Percentiles rank a stretch among this genome's conserved stretches.
Conservation (phyloP, 1,284 basidiomycete species). For the Trichosporon sp. region DNA sequence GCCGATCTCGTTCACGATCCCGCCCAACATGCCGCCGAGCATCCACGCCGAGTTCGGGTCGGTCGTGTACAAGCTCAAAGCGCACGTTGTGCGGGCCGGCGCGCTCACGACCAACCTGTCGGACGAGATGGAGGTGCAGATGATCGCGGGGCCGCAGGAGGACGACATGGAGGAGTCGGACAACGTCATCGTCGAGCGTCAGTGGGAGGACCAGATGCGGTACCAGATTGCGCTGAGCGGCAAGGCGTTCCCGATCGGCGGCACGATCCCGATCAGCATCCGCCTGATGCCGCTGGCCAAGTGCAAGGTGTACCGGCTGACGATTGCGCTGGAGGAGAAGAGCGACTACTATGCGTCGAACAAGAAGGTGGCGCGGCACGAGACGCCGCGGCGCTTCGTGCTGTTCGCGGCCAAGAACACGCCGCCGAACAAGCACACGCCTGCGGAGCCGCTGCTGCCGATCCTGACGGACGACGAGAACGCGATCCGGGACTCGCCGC, state of each 20-base stretch:
- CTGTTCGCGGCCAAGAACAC: constrained; percentile 64
- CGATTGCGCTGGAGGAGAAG: constrained; percentile 77
- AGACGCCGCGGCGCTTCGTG: constrained; percentile 63
- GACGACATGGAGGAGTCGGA: constrained; percentile 75
- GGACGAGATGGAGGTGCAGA: constrained; percentile 66
- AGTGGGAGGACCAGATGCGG: constrained; percentile 88
- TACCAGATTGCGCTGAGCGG: constrained; percentile 71
- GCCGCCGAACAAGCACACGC: constrained; percentile 46
- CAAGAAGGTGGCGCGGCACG: constrained; percentile 68
- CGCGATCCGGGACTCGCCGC: constrained; percentile 50
- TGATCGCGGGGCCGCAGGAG: constrained; percentile 72
- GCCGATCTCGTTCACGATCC: constrained; percentile 85
- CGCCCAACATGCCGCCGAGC: constrained; percentile 72
- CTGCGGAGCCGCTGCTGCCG: constrained; percentile 53
- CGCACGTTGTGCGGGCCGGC: constrained; percentile 76
- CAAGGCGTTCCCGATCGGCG: constrained; percentile 76
- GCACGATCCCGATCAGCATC: constrained; percentile 72
- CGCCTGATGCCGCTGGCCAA: constrained; percentile 80
- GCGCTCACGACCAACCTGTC: constrained; percentile 70
- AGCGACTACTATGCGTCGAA: constrained; percentile 72
- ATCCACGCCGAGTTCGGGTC: constrained; percentile 73
- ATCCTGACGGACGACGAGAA: constrained; percentile 52
- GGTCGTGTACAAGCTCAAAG: constrained; percentile 75
- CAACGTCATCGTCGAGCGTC: constrained; percentile 77
- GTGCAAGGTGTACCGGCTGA: constrained; percentile 73